Evolutionary conservation across 208 protist species (phyloP).

Genomic region (Leptomonas seymouri): DNA sequence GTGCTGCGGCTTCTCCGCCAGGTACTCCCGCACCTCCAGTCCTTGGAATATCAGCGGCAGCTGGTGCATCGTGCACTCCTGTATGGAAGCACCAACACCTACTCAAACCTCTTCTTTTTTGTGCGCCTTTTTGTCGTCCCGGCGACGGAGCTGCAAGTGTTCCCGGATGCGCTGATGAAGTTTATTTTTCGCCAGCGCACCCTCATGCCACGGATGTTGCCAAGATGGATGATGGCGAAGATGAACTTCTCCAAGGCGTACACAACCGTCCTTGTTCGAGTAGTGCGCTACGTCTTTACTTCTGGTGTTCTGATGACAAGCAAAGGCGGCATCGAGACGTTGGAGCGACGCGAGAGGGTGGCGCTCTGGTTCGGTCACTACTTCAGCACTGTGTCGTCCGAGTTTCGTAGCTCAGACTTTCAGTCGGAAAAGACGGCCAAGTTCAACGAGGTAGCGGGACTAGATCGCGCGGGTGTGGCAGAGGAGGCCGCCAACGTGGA

Average conservation of each 20-base stretch:
- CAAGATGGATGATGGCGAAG: neutral
- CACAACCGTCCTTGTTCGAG: constrained; percentile 17
- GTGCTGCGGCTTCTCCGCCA: neutral
- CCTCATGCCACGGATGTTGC: constrained; percentile 22
- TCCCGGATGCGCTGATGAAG: constrained; percentile 28
- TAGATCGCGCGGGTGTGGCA: neutral
- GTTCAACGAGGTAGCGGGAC: neutral
- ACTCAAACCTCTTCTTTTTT: constrained; percentile 41
- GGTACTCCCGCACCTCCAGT: constrained; percentile 12
- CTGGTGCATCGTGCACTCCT: constrained; percentile 40
- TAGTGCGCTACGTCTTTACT: constrained; percentile 24
- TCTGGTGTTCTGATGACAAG: neutral
- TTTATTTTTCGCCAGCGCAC: constrained; percentile 46
- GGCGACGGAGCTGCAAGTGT: constrained; percentile 28
- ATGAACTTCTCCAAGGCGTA: constrained; percentile 11
- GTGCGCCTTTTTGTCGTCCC: constrained; percentile 38
- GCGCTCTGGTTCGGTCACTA: constrained; percentile 25
- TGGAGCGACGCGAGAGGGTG: constrained; percentile 14
- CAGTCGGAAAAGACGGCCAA: neutral
- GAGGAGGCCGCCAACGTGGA: constrained; percentile 1
- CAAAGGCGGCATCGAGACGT: neutral
- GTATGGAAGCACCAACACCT: constrained; percentile 30
- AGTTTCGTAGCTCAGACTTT: neutral
- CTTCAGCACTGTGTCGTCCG: constrained; percentile 1
- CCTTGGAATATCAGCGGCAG: constrained; percentile 16